Evolutionary conservation across 352 stramenopile genomes (phyloP).

Genomic region (Pythium aquatile): DNA sequence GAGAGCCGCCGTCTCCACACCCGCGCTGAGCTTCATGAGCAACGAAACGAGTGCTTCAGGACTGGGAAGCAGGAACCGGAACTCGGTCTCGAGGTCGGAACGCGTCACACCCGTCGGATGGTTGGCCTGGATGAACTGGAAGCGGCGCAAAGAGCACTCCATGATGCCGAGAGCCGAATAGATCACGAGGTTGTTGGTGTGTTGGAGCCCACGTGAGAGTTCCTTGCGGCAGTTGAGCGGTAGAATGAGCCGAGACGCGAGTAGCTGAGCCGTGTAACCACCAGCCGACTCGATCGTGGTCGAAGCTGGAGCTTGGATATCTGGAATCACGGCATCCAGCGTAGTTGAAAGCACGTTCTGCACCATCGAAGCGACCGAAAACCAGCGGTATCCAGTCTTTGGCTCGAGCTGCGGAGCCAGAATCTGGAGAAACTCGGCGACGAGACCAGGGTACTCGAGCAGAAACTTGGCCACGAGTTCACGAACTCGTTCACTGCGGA

Average conservation of each 20-base stretch:
- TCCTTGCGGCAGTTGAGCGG: constrained; percentile 76
- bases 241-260: constrained; percentile 64
- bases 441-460: constrained; percentile 53
- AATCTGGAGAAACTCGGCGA: constrained; percentile 57
- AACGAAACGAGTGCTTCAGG: constrained; percentile 77
- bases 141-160: constrained; percentile 55
- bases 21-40: constrained; percentile 67
- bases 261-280: constrained; percentile 33
- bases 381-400: constrained; percentile 75
- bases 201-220: constrained; percentile 77
- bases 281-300: constrained; percentile 1
- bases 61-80: constrained; percentile 73
- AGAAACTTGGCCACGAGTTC: constrained; percentile 59
- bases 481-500: constrained; percentile 50
- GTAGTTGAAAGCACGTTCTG: constrained; percentile 62
- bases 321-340: constrained; percentile 34
- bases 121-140: constrained; percentile 39
- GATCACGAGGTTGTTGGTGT: constrained; percentile 70
- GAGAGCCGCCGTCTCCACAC: constrained; percentile 38
- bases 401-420: constrained; percentile 71
- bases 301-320: constrained; percentile 17
- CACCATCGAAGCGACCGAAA: constrained; percentile 65
- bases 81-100: constrained; percentile 53
- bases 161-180: constrained; percentile 73
- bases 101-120: constrained; percentile 10